Conservation (phyloP, 352 stramenopile species). For the Elongisporangium anandrum region DNA sequence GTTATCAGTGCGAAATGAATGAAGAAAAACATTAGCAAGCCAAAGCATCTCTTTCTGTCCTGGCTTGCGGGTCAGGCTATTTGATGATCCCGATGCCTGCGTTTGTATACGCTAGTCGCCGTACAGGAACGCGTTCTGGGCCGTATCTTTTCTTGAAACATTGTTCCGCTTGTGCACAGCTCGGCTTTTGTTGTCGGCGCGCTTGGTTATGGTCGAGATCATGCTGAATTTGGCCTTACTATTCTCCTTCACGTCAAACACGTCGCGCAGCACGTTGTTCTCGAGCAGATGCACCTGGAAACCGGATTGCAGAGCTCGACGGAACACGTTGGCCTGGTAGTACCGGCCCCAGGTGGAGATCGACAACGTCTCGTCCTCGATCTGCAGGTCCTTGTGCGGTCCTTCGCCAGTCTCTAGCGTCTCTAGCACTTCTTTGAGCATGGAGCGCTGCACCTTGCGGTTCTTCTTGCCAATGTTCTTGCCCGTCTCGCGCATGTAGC, state of each 20-base stretch:
- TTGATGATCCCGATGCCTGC: background rate
- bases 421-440: conserved; percentile 67
- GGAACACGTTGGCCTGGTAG: conserved; percentile 61
- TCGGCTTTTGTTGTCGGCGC: conserved; percentile 42
- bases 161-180: conserved; percentile 52
- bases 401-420: conserved; percentile 51
- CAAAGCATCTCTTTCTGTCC: background rate
- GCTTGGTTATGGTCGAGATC: conserved; percentile 40
- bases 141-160: conserved; percentile 43
- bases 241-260: conserved; percentile 60
- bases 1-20: background rate
- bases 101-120: conserved; percentile 28
- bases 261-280: conserved; percentile 51
- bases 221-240: conserved; percentile 39
- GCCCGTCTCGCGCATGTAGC: conserved; percentile 57
- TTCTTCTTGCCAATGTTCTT: conserved; percentile 77
- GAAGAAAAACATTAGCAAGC: background rate
- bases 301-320: conserved; percentile 41
- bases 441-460: conserved; percentile 53
- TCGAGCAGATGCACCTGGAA: conserved; percentile 61
- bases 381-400: conserved; percentile 46
- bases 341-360: conserved; percentile 59
- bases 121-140: conserved; percentile 65
- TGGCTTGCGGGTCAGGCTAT: no score
- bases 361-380: conserved; percentile 43